Conservation (phyloP, 371 early-diverging fungal species). For the Actinomortierella ambigua region DNA sequence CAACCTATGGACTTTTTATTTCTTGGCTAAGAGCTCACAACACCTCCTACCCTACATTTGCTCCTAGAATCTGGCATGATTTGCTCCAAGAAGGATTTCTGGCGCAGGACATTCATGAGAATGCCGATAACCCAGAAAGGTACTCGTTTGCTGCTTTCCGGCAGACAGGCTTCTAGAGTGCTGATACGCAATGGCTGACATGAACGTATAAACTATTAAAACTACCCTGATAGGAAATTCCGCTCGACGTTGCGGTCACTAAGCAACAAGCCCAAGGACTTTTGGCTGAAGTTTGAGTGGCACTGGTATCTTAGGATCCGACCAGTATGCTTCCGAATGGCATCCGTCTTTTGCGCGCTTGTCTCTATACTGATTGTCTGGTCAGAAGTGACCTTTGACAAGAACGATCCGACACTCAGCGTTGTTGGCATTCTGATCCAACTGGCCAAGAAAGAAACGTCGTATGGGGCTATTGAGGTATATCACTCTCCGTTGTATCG, state of each 20-base stretch:
- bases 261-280: conserved; percentile 19
- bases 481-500: too few species aligned
- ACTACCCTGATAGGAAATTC: conserved; percentile 45
- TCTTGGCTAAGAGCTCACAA: conserved; percentile 43
- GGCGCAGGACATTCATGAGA: conserved; percentile 75
- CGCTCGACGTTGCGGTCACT: conserved; percentile 54
- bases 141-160: too few species aligned
- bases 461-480: conserved; percentile 67
- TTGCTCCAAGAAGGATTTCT: conserved; percentile 68
- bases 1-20: neutral
- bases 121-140: conserved; percentile 62
- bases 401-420: conserved; percentile 59
- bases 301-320: conserved; percentile 81
- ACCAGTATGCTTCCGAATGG: conserved; percentile 61
- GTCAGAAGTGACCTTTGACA: conserved; percentile 90
- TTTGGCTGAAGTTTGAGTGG: conserved; percentile 64
- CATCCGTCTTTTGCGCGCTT: conserved; percentile 63
- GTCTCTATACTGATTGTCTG: conserved; percentile 81
- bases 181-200: neutral
- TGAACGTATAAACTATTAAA: neutral
- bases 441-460: conserved; percentile 47
- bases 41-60: conserved; percentile 6
- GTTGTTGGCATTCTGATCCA: conserved; percentile 58
- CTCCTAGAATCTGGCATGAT: conserved; percentile 65
- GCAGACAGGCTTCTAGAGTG: neutral